phyloP scores from a whole-genome alignment of 208 protist species.

The Leishmania braziliensis region DNA sequence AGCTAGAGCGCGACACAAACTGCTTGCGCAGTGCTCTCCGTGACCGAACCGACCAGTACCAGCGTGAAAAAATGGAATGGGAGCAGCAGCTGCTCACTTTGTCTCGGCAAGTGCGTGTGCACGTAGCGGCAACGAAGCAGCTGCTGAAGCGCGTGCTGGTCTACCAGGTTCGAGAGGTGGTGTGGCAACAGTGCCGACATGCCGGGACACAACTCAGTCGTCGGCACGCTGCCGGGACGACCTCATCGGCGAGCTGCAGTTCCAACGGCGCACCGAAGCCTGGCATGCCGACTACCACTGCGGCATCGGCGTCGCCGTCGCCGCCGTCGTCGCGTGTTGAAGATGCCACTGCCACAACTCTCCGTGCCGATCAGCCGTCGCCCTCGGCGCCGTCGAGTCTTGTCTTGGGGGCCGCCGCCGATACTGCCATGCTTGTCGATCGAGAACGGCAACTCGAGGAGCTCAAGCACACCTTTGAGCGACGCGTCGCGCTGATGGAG shows the following conservation, averaged over 20 bases:
- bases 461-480: constrained; percentile 47
- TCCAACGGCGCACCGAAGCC: neutral
- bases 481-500: constrained; percentile 45
- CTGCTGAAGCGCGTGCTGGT: constrained; percentile 31
- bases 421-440: constrained; percentile 25
- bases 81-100: constrained; percentile 13
- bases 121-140: constrained; percentile 31
- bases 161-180: constrained; percentile 27
- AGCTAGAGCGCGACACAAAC: constrained; percentile 51
- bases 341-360: too few species aligned
- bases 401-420: neutral
- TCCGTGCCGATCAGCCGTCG: neutral
- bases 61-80: constrained; percentile 25
- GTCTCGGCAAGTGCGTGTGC: constrained; percentile 24
- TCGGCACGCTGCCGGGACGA: neutral
- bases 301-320: neutral
- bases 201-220: neutral
- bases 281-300: neutral
- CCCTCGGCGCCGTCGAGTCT: neutral
- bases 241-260: too few species aligned
- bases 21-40: constrained; percentile 41
- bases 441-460: constrained; percentile 43
- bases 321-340: neutral
- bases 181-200: constrained; percentile 19
- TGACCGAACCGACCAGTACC: constrained; percentile 40